Percentiles rank a stretch among this genome's conserved stretches.
Evolutionary conservation across 768 basidiomycete genomes (phyloP).

Genomic region (Dacryopinax spathularia): DNA sequence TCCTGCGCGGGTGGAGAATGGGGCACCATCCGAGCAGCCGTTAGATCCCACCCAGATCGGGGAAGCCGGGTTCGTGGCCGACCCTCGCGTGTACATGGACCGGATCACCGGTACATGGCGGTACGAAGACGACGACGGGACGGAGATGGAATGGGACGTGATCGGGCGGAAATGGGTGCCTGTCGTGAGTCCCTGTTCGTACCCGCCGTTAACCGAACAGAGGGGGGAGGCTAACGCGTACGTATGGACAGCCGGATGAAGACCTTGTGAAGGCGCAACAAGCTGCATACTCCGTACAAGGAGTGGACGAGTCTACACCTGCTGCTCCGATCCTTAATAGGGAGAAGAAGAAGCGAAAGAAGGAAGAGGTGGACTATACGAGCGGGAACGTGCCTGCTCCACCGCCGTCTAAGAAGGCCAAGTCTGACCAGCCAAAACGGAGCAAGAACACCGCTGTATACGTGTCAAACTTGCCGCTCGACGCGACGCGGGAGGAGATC

Average conservation of each 20-base stretch:
- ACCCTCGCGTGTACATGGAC: conserved; percentile 73
- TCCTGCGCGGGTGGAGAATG: not conserved
- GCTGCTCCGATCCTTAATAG: conserved; percentile 61
- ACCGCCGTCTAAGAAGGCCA: conserved; percentile 48
- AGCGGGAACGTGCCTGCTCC: conserved; percentile 39
- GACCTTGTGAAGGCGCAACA: conserved; percentile 80
- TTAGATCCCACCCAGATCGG: not conserved
- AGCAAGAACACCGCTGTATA: conserved; percentile 91
- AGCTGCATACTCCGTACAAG: conserved; percentile 81
- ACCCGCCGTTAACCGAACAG: not conserved
- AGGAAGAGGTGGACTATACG: conserved; percentile 62
- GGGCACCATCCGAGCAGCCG: not conserved
- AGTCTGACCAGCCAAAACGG: conserved; percentile 33
- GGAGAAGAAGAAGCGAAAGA: conserved; percentile 43
- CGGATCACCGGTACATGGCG: conserved; percentile 66
- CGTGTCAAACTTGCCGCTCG: conserved; percentile 66
- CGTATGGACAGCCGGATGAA: conserved; percentile 57
- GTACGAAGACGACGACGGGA: conserved; percentile 76
- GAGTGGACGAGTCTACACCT: conserved; percentile 86
- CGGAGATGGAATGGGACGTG: conserved; percentile 81
- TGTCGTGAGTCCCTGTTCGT: conserved; percentile 41
- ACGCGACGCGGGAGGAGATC: conserved; percentile 61
- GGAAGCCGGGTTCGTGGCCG: conserved; percentile 58
- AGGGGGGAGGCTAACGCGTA: not conserved
- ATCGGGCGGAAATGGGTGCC: conserved; percentile 68